A percentile compares a stretch with the other conserved stretches of the same genome.
Conservation (phyloP, 352 stramenopile species). For the Phytophthora chlamydospora region DNA sequence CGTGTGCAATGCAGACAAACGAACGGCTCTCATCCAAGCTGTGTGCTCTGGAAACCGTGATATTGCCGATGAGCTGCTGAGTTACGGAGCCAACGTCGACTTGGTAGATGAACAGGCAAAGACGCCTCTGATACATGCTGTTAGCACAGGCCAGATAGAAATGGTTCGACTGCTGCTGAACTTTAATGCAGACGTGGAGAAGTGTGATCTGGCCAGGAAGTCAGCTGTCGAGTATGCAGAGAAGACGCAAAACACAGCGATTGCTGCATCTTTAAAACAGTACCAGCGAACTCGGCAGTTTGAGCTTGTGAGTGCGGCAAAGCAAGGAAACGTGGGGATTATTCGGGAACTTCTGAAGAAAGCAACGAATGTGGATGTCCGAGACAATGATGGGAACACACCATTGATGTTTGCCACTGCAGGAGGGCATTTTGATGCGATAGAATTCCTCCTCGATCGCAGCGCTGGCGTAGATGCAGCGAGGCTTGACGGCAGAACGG, state of each 20-base stretch:
- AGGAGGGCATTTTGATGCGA: neutral
- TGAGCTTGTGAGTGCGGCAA: neutral
- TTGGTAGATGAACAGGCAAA: neutral
- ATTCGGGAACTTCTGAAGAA: neutral
- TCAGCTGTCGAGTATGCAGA: neutral
- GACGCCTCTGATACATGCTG: conserved; percentile 2
- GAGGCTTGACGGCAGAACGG: neutral
- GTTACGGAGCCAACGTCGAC: neutral
- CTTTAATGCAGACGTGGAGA: neutral
- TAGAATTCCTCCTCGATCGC: neutral
- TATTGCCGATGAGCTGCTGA: too few species aligned
- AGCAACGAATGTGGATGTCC: neutral
- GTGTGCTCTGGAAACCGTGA: too few species aligned
- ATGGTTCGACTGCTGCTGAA: neutral
- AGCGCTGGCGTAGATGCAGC: neutral
- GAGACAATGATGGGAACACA: neutral
- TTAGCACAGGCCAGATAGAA: neutral
- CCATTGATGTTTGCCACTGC: neutral
- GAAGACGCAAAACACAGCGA: neutral
- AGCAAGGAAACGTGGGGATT: neutral
- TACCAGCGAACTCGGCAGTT: neutral
- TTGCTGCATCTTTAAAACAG: neutral
- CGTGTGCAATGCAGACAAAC: neutral
- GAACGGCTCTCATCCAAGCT: neutral
- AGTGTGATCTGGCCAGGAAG: neutral